A percentile compares a stretch with the other conserved stretches of the same genome.
phyloP scores from a whole-genome alignment of 2,329 filamentous ascomycete genomes.

The Fusarium sp. region DNA sequence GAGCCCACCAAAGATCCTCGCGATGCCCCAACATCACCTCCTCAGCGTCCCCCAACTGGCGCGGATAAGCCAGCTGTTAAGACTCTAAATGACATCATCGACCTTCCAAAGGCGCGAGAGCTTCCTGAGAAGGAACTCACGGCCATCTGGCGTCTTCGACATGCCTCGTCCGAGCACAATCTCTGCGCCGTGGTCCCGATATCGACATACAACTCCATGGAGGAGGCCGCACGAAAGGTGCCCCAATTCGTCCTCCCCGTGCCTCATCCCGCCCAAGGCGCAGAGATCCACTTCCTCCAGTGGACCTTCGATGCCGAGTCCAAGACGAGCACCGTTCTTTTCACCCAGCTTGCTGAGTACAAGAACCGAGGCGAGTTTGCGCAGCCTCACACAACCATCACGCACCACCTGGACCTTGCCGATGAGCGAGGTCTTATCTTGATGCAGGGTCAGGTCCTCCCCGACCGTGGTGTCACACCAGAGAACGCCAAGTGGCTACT shows the following conservation, averaged over 20 bases:
- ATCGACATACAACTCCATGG: conserved; percentile 80
- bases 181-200: conserved; percentile 88
- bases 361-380: conserved; percentile 92
- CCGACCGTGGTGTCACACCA: conserved; percentile 81
- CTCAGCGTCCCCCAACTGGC: conserved; percentile 34
- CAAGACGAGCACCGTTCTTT: conserved; percentile 82
- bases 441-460: conserved; percentile 85
- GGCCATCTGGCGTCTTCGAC: conserved; percentile 89
- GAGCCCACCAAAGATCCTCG: conserved; percentile 31
- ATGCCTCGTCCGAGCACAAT: conserved; percentile 79
- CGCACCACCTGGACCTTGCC: conserved; percentile 88
- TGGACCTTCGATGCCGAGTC: conserved; percentile 86
- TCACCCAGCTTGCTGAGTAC: conserved; percentile 94
- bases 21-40: conserved; percentile 19
- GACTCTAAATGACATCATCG: conserved; percentile 71
- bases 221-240: conserved; percentile 77
- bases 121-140: conserved; percentile 88
- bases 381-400: conserved; percentile 92
- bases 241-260: conserved; percentile 95
- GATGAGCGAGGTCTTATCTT: conserved; percentile 83
- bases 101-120: conserved; percentile 81
- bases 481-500: conserved; percentile 91
- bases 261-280: conserved; percentile 76
- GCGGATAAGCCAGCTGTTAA: conserved; percentile 56
- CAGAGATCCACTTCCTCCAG: conserved; percentile 96